These are phyloP conservation scores for Colletotrichum agaves DNA, from an alignment of 2,329 filamentous ascomycete species.

Conservation along the genomic window DNA sequence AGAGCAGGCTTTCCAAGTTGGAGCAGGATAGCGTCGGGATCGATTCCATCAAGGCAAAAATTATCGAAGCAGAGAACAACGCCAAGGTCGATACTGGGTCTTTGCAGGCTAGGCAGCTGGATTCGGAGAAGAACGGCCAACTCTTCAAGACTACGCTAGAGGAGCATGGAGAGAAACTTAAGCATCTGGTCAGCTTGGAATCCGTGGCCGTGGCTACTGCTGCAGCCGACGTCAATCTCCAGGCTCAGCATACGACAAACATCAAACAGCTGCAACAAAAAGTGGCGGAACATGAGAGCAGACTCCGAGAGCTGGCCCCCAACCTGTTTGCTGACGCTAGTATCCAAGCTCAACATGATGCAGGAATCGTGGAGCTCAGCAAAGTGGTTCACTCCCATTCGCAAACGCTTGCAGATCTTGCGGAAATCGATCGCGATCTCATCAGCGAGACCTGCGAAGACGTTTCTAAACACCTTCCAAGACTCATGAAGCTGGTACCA, in stretches of 20 bases:
- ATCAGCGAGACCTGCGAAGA: slow-evolving; percentile 19
- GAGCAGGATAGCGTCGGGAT: neutral
- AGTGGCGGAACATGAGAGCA: too few species aligned
- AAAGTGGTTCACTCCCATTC: too few species aligned
- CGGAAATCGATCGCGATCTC: slow-evolving; percentile 26
- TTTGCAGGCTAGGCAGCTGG: too few species aligned
- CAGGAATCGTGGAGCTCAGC: neutral
- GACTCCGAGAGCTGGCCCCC: too few species aligned
- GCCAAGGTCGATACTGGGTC: too few species aligned
- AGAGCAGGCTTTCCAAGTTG: slow-evolving; percentile 11
- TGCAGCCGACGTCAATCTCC: neutral
- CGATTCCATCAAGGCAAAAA: too few species aligned
- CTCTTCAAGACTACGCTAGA: slow-evolving; percentile 4
- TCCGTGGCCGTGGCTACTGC: neutral
- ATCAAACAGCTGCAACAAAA: neutral
- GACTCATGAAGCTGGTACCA: slow-evolving; percentile 9
- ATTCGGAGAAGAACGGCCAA: neutral
- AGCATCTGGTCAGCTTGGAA: neutral
- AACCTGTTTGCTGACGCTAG: neutral
- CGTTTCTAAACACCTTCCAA: slow-evolving; percentile 17
- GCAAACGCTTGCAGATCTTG: slow-evolving; percentile 4
- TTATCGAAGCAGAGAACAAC: too few species aligned
- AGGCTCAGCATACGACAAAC: neutral
- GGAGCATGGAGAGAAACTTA: neutral
- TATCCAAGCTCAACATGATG: neutral